A percentile compares a stretch with the other conserved stretches of the same genome.
These are phyloP conservation scores for Candida coquimbonensis DNA, from an alignment of 805 yeast species.

Conservation along the genomic window DNA sequence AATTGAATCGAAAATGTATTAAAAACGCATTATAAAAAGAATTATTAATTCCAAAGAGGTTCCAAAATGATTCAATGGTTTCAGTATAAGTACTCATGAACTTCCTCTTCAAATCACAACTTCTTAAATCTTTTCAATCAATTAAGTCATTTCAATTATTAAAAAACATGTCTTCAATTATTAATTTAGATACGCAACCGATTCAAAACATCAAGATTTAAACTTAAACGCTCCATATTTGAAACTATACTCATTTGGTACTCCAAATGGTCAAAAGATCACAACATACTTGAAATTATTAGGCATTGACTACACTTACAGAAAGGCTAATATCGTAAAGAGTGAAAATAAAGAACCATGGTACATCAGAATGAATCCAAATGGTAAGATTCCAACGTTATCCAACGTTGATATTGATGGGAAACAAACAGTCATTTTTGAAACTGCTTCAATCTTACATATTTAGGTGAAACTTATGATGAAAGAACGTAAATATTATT, in stretches of 20 bases:
- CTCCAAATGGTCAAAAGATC: conserved; percentile 37
- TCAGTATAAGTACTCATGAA: too few relatives aligned
- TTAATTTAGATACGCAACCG: conserved; percentile 19
- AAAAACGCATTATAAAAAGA: too few relatives aligned
- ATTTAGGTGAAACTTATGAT: conserved; percentile 56
- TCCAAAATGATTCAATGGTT: too few relatives aligned
- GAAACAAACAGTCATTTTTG: conserved; percentile 38
- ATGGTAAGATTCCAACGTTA: conserved; percentile 58
- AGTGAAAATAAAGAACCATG: conserved; percentile 48
- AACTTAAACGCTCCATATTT: conserved; percentile 32
- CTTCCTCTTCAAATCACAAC: too few relatives aligned
- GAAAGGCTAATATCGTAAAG: conserved; percentile 34
- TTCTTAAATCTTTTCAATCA: too few relatives aligned
- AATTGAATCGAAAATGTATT: too few relatives aligned
- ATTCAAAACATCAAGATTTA: conserved; percentile 23
- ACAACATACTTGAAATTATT: conserved; percentile 29
- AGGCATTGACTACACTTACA: conserved; percentile 26
- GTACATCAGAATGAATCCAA: conserved; percentile 51
- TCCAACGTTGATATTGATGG: conserved; percentile 33
- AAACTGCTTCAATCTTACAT: conserved; percentile 58
- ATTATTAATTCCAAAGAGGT: too few relatives aligned
- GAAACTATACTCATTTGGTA: conserved; percentile 36
- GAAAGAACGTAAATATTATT: conserved; percentile 38
- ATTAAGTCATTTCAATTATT: neutral
- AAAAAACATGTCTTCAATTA: neutral